phyloP scores from a whole-genome alignment of 169 alveolate genomes.

The Eimeria tenella region DNA sequence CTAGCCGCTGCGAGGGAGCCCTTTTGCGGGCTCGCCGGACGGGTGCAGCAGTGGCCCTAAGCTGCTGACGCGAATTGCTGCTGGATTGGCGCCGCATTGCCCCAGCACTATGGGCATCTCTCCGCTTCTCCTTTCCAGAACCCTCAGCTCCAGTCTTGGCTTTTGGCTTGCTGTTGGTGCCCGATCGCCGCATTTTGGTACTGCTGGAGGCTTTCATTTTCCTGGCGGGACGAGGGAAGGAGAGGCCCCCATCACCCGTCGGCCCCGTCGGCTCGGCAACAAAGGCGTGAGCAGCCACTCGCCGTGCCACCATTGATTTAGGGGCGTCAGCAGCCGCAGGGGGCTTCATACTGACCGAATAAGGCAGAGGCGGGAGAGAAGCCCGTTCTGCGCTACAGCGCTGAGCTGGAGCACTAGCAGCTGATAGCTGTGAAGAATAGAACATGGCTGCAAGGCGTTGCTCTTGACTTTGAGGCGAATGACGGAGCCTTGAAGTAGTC shows the following conservation, averaged over 20 bases:
- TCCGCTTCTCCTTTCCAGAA: neutral
- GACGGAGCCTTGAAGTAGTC: no score
- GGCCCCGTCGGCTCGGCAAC: neutral
- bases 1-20: neutral
- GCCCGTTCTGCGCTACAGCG: neutral
- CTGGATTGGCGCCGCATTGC: neutral
- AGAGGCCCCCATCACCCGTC: neutral
- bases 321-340: neutral
- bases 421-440: neutral
- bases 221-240: conserved; percentile 47
- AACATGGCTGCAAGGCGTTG: conserved; percentile 12
- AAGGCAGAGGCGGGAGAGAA: neutral
- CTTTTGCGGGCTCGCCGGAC: no score
- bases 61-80: neutral
- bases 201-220: neutral
- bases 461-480: neutral
- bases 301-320: neutral
- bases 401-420: neutral
- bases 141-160: neutral
- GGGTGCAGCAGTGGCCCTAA: no score
- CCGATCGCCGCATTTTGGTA: neutral
- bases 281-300: conserved; percentile 16
- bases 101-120: neutral
- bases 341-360: neutral
- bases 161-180: neutral